Base-by-base conservation (phyloP, 192 early-diverging fungal genomes). In the Jimgerdemannia flammicorona region DNA sequence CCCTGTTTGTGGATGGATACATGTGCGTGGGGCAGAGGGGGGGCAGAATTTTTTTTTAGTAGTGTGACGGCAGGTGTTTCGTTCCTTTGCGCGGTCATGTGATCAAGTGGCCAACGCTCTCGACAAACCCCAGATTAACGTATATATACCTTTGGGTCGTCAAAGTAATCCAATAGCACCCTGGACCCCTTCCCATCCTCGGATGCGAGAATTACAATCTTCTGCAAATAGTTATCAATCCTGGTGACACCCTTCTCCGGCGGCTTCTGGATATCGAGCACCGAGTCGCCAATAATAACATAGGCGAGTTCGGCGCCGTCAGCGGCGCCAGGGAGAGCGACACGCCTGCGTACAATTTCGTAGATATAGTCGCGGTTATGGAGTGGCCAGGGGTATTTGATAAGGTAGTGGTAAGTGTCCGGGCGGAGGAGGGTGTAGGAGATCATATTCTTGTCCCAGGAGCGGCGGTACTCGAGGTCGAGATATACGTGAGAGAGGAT, bases 361-460 rank as follows among this genome's bases (percentile, higher is more conserved):
- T 87, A 87, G 70, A 84, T 73, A 72, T 87, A 87, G 74, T 87
- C 86, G 14, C 86, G 73, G 20, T 81, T 83, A 0, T 75, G 75
- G n/a, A 87, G 65, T 42, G 86, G 86, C 80, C 84, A 87, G 39
- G 86, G 86, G 44, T 84, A 86, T 43, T 86, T 87, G 70, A 81
- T 80, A n/a, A 79, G 76, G 74, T 82, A 86, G 49, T 78, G 78
- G 67, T 84, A 82, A 44, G 75, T 74, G 43, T 70, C 75, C 64
- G 80, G 80, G 8, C 82, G 83, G 9, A 87, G 71, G 3, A 65
- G 64, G 29, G 77, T 75, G 65, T 75, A 85, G 4, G 77, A 74
- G 40, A 84, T 77, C 86, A 87, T 87, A 71, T 87, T 84, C 72
- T 81, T 83, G 71, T 87, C 86, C 86, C 86, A 87, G 49, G 69